Base-by-base conservation (phyloP, 2,329 filamentous ascomycete species). In the Pseudogymnoascus sp. region DNA sequence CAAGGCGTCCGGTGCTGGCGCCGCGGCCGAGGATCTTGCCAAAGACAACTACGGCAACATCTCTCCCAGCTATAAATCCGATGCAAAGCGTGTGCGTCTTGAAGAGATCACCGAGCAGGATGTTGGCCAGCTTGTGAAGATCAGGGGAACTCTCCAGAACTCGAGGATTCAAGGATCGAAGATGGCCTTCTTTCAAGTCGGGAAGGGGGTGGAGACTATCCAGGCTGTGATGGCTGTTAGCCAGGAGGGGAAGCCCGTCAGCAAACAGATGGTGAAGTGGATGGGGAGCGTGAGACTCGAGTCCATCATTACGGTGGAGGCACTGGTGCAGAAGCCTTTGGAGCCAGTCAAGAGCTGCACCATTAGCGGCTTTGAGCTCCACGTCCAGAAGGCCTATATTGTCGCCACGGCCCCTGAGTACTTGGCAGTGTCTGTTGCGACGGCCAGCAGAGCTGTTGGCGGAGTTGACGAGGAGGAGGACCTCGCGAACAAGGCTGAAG, bases 201-300 rank as follows among this genome's bases (percentile, higher is more conserved):
- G 91, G 67, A 83, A 91, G 75, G 80, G 83, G 65, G 83, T 87
- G 71, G 88, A 89, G 80, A 88, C 87, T 26, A 88, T 97, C 40
- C 93, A 97, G 79, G 91, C 88, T 61, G 88, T 97, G 38, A 80
- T 91, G 15, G 82, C 83, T 17, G 88, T 85, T 59, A 84, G 84
- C 71, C 77, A 80, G 73, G 85, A 91, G 71, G 86, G 82, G 37
- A 83, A 78, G 60, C 77, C 78, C 6, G 83, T 92, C 38, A 89
- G 85, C 66, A 88, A 87, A 74, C 91, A 90, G 77, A 97, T 97
- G 93, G 90, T 97, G 74, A 97, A 97, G 79, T 97, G 90, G 85
- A 86, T 89, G 60, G 85, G 84, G 59, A 83, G 80, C 46, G 78
- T 96, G 68, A 88, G 85, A 72, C 82, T 88, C 53, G 93, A 97